Conservation (phyloP, 176 grass and related monocot species). For the Otatea glauca region DNA sequence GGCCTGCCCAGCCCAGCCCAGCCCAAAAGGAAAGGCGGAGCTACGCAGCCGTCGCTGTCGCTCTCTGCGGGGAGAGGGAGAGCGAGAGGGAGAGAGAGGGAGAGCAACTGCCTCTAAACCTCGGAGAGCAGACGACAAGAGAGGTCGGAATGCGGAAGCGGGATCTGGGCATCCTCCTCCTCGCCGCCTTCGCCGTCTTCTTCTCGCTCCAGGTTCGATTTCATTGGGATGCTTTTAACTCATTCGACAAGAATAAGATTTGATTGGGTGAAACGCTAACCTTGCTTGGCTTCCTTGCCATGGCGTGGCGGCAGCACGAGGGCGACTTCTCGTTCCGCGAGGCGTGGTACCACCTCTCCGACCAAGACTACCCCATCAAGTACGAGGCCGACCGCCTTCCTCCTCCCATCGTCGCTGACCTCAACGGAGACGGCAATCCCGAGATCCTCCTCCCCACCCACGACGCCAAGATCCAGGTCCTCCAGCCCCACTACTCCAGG, state of each 20-base stretch:
- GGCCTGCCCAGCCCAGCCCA: too few species aligned
- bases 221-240: background rate
- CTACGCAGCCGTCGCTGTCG: too few species aligned
- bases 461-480: slow-evolving; percentile 89
- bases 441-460: slow-evolving; percentile 93
- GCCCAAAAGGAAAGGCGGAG: too few species aligned
- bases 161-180: slow-evolving; percentile 85
- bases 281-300: too few species aligned
- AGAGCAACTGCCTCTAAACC: too few species aligned
- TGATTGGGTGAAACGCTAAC: too few species aligned
- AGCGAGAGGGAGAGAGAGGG: too few species aligned
- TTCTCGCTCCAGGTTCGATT: slow-evolving; percentile 76
- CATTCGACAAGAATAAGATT: too few species aligned
- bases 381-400: slow-evolving; percentile 88
- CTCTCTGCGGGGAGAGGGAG: too few species aligned
- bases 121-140: too few species aligned
- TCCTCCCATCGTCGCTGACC: slow-evolving; percentile 80
- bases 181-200: slow-evolving; percentile 95
- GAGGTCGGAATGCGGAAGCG: slow-evolving; percentile 74
- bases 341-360: slow-evolving; percentile 90
- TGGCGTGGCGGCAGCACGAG: slow-evolving; percentile 53
- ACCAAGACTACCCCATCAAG: slow-evolving; percentile 87
- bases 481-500: slow-evolving; percentile 38
- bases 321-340: slow-evolving; percentile 91
- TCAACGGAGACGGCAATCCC: slow-evolving; percentile 84